Evolutionary conservation across 2,329 filamentous ascomycete genomes (phyloP), one percentile per base, ranked within the genome.

Genomic region (Fusarium tupiense): DNA sequence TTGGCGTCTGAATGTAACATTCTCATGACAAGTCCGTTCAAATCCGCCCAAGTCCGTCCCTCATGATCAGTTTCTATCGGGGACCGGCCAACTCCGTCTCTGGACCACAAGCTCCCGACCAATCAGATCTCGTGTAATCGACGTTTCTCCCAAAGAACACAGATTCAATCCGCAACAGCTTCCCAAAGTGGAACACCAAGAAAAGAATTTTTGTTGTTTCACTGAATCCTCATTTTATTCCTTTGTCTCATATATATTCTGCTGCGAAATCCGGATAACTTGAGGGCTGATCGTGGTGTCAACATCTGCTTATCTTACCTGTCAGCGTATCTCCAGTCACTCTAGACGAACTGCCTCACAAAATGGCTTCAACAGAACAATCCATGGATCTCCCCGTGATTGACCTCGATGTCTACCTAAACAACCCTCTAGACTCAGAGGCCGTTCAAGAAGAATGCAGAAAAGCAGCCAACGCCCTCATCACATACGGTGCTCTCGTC

Each of bases 321-420:
- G 22, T 47, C 54, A 62, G 20, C 38, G 40, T 41, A 54, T 46
- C 31, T 29, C 40, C 40, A 53, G 17, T 37, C 33, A 49, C 20
- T 64, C 19, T 38, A 26, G 38, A 35, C 22, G 16, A 62, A 24
- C 22, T 14, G n/a, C 26, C 6, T 40, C 19, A 53, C 40, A 66
- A 53, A 65, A 80, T 80, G 73, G 66, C 73, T 49, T 61, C 76
- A 61, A 52, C 57, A 43, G 79, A 82, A 47, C 69, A 79, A 24
- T 72, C 81, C 46, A 91, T 91, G 89, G 86, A 90, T 71, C 85
- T 91, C 59, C 89, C 89, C 57, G 82, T 91, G 77, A 83, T 90
- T 78, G 86, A 91, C 82, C 86, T 91, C 40, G 88, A 91, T 80
- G 72, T 88, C 74, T 91, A 89, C 78, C 87, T 88, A 57, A 76